These are phyloP conservation scores for Dictyostelium brefeldianum DNA, from an alignment of 78 protist genomes.

Conservation along the genomic window DNA sequence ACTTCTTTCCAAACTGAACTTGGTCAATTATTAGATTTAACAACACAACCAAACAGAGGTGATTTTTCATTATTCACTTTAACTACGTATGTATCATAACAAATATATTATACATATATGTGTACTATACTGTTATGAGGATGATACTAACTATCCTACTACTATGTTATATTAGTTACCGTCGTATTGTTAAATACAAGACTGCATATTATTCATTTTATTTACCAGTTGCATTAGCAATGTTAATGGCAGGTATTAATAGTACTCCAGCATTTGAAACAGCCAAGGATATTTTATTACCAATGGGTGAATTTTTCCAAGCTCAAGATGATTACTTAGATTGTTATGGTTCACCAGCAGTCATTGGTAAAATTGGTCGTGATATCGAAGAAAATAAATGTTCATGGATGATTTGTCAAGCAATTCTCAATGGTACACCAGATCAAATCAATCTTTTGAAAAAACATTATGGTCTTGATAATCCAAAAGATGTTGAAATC, in stretches of 20 bases:
- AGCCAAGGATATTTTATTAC: conserved; percentile 89
- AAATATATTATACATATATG: too few species aligned
- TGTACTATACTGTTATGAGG: too few species aligned
- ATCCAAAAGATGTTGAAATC: conserved; percentile 31
- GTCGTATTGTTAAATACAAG: conserved; percentile 96
- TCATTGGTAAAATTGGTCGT: conserved; percentile 98
- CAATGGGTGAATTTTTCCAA: conserved; percentile 97
- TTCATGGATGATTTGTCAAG: conserved; percentile 94
- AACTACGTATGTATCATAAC: conserved; percentile 38
- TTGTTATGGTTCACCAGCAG: conserved; percentile 96
- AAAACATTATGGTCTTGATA: conserved; percentile 86
- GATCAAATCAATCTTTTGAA: conserved; percentile 86
- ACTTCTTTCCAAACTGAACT: conserved; percentile 93
- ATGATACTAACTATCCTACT: too few species aligned
- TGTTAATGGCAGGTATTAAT: conserved; percentile 88
- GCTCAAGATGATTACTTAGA: conserved; percentile 98
- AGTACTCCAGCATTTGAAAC: conserved; percentile 52
- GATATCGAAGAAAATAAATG: conserved; percentile 98
- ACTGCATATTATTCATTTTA: conserved; percentile 99
- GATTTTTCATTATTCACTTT: conserved; percentile 83
- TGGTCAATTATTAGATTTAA: conserved; percentile 97
- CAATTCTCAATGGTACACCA: conserved; percentile 80
- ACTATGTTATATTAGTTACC: conserved; percentile 69
- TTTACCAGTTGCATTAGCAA: conserved; percentile 96
- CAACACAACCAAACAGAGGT: conserved; percentile 88